Evolutionary conservation across 208 protist species (phyloP).

Genomic region (Leishmania martiniquensis): DNA sequence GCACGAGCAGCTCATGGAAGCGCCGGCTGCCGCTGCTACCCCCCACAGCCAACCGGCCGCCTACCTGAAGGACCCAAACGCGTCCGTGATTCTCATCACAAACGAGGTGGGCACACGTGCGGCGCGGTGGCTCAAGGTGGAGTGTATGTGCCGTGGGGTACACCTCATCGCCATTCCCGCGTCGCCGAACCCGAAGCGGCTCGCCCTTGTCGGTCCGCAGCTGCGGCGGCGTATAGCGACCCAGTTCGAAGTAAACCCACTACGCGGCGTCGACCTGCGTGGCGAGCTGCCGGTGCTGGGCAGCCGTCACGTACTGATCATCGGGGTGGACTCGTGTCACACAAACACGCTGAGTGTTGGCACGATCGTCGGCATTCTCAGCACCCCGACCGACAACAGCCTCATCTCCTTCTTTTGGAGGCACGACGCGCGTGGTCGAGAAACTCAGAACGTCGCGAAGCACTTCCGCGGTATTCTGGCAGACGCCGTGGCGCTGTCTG

Average conservation of each 20-base stretch:
- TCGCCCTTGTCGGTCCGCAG: constrained; percentile 45
- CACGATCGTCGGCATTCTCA: constrained; percentile 74
- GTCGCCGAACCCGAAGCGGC: constrained; percentile 29
- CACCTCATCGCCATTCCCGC: constrained; percentile 56
- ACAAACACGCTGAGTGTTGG: constrained; percentile 71
- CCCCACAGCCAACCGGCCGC: neutral
- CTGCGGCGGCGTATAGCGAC: constrained; percentile 44
- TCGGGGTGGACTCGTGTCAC: constrained; percentile 90
- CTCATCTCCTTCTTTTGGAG: constrained; percentile 80
- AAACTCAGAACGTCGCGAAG: constrained; percentile 54
- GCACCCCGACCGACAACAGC: constrained; percentile 48
- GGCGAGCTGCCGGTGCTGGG: constrained; percentile 69
- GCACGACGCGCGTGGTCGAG: constrained; percentile 70
- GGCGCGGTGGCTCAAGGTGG: constrained; percentile 74
- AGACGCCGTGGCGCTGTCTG: constrained; percentile 43
- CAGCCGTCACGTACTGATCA: constrained; percentile 54
- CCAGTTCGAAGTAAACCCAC: constrained; percentile 78
- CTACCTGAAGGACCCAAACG: constrained; percentile 52
- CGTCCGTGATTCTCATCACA: constrained; percentile 70
- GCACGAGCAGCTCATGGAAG: constrained; percentile 42
- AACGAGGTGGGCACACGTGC: constrained; percentile 53
- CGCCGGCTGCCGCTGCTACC: neutral
- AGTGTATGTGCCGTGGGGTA: constrained; percentile 83
- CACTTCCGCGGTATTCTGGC: constrained; percentile 60
- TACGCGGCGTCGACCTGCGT: constrained; percentile 63